Evolutionary conservation across 805 yeast species (phyloP), one percentile per base, ranked within the genome.

Genomic region (Kodamaea sagamina): DNA sequence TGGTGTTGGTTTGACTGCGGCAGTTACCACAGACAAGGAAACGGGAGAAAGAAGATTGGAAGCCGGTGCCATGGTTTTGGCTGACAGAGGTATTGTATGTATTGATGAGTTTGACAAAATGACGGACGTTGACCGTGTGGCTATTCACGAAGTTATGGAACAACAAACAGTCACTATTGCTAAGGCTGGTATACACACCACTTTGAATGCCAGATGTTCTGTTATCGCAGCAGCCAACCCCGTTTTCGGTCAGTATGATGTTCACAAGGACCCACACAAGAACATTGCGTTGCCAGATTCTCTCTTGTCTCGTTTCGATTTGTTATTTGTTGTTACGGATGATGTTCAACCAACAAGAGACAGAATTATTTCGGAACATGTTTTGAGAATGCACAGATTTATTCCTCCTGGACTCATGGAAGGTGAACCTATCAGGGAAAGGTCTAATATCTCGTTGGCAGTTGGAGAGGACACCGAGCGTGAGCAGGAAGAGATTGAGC

Each of bases 61-160:
- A 68, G 99, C 98, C 1, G 99, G 99, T 75, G 99, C 99, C 3
- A 92, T 93, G 97, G 99, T 93, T 28, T 73, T 93, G 49, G 99
- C 98, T 9, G 99, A 93, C 67, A 75, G 97, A 51, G 99, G 99
- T 50, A 78, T 93, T 44, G 97, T 93, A 32, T 93, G 99, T 78
- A 95, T 93, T 57, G 99, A 93, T 74, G 99, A 93, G 73, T 93
- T 93, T 60, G 99, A 92, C 70, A 93, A 93, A 67, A 93, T 93
- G 99, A 84, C 87, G 49, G 99, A 93, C 63, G 80, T 82, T 19
- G 99, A 93, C 70, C 79, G 99, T 61, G 98, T 93, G 41, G 98
- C 98, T 1, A 93, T 93, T 58, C 99, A 93, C 67, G 99, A 93
- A 77, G 99, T 93, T 39, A 93, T 93, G 99, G 99, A 93, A 71